phyloP scores from a whole-genome alignment of 1,139 yeast genomes.

The Blastobotrys capitulatus region DNA sequence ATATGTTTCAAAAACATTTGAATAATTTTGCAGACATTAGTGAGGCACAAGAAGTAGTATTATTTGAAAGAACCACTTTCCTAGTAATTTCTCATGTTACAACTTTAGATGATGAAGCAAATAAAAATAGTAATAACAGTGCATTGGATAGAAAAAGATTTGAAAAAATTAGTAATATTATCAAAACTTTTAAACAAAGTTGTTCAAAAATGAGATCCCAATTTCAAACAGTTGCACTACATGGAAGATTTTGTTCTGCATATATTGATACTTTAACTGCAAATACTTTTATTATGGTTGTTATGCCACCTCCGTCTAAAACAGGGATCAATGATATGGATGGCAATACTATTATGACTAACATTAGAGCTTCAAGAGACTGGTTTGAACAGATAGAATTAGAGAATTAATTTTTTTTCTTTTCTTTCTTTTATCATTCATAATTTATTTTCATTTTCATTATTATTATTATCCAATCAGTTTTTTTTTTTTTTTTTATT shows the following conservation, averaged over 20 bases:
- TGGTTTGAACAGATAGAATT: conserved; percentile 56
- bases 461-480: too few species aligned
- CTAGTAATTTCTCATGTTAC: conserved; percentile 68
- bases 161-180: conserved; percentile 88
- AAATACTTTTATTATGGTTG: conserved; percentile 73
- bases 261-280: conserved; percentile 67
- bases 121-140: conserved; percentile 12
- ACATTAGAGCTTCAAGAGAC: conserved; percentile 59
- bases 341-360: conserved; percentile 58
- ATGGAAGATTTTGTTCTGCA: conserved; percentile 66
- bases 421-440: too few species aligned
- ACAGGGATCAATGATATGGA: conserved; percentile 40
- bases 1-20: conserved; percentile 69
- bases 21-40: conserved; percentile 67
- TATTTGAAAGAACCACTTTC: conserved; percentile 92
- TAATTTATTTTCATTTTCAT: too few species aligned
- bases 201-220: conserved; percentile 83
- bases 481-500: too few species aligned
- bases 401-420: background rate
- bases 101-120: background rate
- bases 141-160: conserved; percentile 79
- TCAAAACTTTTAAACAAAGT: conserved; percentile 91
- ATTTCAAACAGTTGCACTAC: conserved; percentile 68
- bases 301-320: conserved; percentile 33
- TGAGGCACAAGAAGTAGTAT: conserved; percentile 83